Conservation (phyloP, 129 eudicot species). For the Heracleum sosnowskyi region DNA sequence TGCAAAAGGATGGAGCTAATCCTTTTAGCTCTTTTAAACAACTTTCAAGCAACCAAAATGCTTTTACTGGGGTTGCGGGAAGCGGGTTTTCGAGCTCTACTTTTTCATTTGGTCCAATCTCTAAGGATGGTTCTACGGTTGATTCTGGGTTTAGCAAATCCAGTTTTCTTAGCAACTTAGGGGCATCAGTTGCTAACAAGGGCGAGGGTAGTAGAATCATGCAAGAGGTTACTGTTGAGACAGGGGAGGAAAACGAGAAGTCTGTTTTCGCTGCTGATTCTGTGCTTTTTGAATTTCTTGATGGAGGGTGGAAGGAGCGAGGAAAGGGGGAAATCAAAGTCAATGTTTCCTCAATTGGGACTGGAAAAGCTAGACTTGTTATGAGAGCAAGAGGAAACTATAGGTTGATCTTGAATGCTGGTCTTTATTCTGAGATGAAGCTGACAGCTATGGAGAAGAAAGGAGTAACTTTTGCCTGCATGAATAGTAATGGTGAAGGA, state of each 20-base stretch:
- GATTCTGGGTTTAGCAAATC: conserved; percentile 40
- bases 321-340: conserved; percentile 90
- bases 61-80: conserved; percentile 82
- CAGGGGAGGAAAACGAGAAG: no score
- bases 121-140: conserved; percentile 35
- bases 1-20: conserved; percentile 28
- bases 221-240: conserved; percentile 83
- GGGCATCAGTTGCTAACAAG: conserved; percentile 28
- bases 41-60: conserved; percentile 83
- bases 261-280: conserved; percentile 60
- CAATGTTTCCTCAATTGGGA: conserved; percentile 47
- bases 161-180: conserved; percentile 45
- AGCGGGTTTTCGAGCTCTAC: conserved; percentile 72
- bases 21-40: conserved; percentile 72
- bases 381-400: conserved; percentile 87
- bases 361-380: conserved; percentile 64
- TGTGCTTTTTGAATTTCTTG: conserved; percentile 53
- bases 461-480: conserved; percentile 88
- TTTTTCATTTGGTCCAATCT: conserved; percentile 73
- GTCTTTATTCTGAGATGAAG: conserved; percentile 83
- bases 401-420: conserved; percentile 73
- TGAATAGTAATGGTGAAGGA: conserved; percentile 64
- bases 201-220: conserved; percentile 41
- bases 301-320: conserved; percentile 89
- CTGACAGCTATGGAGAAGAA: conserved; percentile 82